These are phyloP conservation scores for Pythium aphanidermatum DNA, from an alignment of 352 stramenopile species.

Conservation along the genomic window DNA sequence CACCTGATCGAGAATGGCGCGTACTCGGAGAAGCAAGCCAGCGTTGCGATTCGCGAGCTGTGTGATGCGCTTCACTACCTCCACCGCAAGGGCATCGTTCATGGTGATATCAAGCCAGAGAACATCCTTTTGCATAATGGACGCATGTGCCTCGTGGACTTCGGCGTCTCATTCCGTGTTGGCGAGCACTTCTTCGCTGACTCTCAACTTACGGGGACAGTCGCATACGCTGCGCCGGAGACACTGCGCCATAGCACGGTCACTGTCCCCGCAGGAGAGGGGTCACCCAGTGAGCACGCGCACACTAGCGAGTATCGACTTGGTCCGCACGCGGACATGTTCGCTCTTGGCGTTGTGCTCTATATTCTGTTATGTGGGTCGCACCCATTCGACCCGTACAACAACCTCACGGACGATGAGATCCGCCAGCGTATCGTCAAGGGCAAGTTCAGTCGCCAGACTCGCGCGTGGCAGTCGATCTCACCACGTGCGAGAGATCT, in stretches of 20 bases:
- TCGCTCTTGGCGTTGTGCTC: constrained; percentile 72
- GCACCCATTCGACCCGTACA: constrained; percentile 82
- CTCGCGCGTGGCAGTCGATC: constrained; percentile 65
- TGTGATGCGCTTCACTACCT: constrained; percentile 80
- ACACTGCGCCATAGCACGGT: constrained; percentile 43
- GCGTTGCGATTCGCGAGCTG: constrained; percentile 55
- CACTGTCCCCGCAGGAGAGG: constrained; percentile 14
- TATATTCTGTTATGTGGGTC: constrained; percentile 84
- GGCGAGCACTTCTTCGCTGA: constrained; percentile 73
- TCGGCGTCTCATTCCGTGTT: constrained; percentile 76
- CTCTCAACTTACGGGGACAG: constrained; percentile 63
- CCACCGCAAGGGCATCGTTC: constrained; percentile 83
- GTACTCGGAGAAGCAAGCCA: constrained; percentile 82
- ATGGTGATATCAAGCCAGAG: constrained; percentile 87
- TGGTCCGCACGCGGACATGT: constrained; percentile 74
- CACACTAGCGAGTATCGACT: constrained; percentile 37
- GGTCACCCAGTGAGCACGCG: constrained; percentile 19
- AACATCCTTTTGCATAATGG: constrained; percentile 75
- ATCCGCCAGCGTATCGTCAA: constrained; percentile 77
- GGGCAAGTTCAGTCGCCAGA: constrained; percentile 69
- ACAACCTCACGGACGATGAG: constrained; percentile 82
- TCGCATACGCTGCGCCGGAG: constrained; percentile 71
- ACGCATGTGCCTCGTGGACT: constrained; percentile 83
- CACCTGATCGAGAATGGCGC: constrained; percentile 78
- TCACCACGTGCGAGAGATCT: constrained; percentile 57